A percentile compares a stretch with the other conserved stretches of the same genome.
These are phyloP conservation scores for Lasiosphaeria miniovina DNA, from an alignment of 495 filamentous ascomycete genomes.

Conservation along the genomic window DNA sequence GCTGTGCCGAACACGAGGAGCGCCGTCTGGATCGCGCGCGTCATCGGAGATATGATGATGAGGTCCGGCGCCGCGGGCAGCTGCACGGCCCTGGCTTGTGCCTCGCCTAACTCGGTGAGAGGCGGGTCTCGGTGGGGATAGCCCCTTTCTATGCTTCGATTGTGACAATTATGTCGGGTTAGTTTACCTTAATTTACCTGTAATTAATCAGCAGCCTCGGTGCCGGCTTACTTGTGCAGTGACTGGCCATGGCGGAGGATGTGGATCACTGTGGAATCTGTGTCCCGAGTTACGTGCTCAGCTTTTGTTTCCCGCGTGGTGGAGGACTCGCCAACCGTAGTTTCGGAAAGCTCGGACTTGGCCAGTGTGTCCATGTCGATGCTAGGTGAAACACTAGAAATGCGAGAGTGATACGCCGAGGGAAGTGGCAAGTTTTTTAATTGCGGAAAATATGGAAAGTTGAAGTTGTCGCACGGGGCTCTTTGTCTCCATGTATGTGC, in stretches of 20 bases:
- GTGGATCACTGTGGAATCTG: neutral
- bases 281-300: no score
- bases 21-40: constrained; percentile 53
- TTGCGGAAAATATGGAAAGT: no score
- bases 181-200: neutral
- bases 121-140: constrained; percentile 48
- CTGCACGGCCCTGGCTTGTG: constrained; percentile 48
- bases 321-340: no score
- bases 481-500: no score
- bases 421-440: no score
- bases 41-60: constrained; percentile 54
- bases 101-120: constrained; percentile 47
- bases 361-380: no score
- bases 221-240: constrained; percentile 1
- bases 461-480: no score
- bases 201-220: neutral
- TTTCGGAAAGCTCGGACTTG: no score
- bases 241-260: constrained; percentile 5
- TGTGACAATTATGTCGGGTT: neutral
- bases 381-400: no score
- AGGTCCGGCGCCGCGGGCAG: constrained; percentile 41
- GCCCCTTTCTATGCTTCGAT: neutral
- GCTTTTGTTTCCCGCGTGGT: no score
- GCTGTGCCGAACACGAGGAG: constrained; percentile 34
- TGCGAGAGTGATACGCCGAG: no score